Base-by-base conservation (phyloP, 306 rosid genomes). In the Canavalia ensiformis region DNA sequence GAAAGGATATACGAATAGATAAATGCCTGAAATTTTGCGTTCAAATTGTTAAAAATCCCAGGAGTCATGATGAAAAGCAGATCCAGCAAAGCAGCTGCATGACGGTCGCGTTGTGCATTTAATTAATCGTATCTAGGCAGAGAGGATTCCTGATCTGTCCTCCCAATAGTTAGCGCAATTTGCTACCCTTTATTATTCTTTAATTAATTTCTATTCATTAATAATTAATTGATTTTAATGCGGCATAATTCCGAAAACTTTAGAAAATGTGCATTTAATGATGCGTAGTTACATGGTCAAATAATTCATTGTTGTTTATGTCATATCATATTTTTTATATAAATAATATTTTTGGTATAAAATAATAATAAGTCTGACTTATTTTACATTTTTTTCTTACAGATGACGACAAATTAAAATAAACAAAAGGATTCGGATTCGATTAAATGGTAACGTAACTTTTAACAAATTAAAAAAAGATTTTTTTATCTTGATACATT, bases 21-120 rank as follows among this genome's bases (percentile, higher is more conserved):
- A 37, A 64, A 42, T 42, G 18, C 35, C 52, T 18, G 74, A 45
- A 46, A 68, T 68, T 68, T 68, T 18, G 56, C 25, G 28, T 68
- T 44, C 9, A 29, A 25, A 2, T 25, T 3, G 28, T 45, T 29
- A 9, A 30, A 68, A 45, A 8, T 45, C 25, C 9, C 4, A 2
- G 18, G 52, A 45, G 18, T 44, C 52, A 44, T 28, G 33, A 42
- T 67, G 54, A 67, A 44, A 18, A 67, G 54, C 33, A 67, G 72
- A 67, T 67, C 72, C 37, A 42, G 73, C 35, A 8, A 46, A 11
- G 57, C 28, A 44, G 39, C 39, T 44, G 7, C 35, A 25, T 9
- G 73, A 45, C 30, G 33, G n/a, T 18, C 71, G 33, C 34, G 68
- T 63, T 64, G 50, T 18, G n/a, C 39, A 65, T 65, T 34, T 37